These are phyloP conservation scores for Catenaria anguillulae DNA, from an alignment of 371 early-diverging fungal species.

Conservation along the genomic window DNA sequence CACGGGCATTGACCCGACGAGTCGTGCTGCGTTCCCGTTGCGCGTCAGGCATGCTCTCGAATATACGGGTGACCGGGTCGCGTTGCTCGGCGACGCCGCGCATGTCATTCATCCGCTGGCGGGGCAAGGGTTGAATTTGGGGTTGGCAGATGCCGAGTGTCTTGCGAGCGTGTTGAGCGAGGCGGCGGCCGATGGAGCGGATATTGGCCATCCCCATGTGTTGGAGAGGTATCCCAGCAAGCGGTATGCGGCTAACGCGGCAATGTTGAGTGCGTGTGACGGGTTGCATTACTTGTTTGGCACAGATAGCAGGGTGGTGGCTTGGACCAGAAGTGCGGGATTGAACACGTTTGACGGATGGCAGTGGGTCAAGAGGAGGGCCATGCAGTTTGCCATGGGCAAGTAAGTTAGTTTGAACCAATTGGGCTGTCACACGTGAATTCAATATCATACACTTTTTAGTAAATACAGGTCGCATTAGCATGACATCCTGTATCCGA, in stretches of 20 bases:
- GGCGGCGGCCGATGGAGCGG: constrained; percentile 55
- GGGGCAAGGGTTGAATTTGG: constrained; percentile 91
- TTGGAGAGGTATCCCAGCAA: constrained; percentile 57
- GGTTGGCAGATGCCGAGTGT: constrained; percentile 65
- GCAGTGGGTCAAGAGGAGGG: constrained; percentile 34
- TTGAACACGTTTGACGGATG: constrained; percentile 43
- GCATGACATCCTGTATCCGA: no score
- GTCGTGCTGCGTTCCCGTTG: constrained; percentile 73
- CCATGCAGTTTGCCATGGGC: constrained; percentile 14
- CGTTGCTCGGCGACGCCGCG: constrained; percentile 91
- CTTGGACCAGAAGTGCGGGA: constrained; percentile 50
- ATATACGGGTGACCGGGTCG: constrained; percentile 62
- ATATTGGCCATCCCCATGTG: constrained; percentile 48
- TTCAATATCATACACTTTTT: no score
- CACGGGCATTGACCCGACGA: constrained; percentile 41
- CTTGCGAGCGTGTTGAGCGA: constrained; percentile 43
- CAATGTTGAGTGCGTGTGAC: constrained; percentile 72
- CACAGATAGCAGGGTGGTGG: constrained; percentile 40
- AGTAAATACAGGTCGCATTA: no score
- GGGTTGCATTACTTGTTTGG: constrained; percentile 60
- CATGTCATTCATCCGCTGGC: constrained; percentile 92
- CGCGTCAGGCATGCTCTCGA: constrained; percentile 57
- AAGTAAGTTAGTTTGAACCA: no score
- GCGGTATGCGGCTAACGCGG: constrained; percentile 60
- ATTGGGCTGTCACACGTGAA: no score